Base-by-base conservation (phyloP, 1,284 basidiomycete genomes). In the Exobasidium cylindrosporum region DNA sequence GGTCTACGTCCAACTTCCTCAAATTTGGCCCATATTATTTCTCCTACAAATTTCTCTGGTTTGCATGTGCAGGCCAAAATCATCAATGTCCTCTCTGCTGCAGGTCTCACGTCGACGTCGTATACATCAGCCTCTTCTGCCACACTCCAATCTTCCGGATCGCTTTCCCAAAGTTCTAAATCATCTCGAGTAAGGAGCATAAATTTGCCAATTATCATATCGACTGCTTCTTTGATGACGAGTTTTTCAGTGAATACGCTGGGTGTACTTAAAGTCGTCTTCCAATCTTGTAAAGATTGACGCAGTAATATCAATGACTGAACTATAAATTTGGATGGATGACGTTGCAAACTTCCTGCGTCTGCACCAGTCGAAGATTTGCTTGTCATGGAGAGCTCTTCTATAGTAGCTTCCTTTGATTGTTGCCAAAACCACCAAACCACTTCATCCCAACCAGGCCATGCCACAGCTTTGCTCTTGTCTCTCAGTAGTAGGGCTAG, bases 381-480 rank as follows among this genome's bases (percentile, higher is more conserved):
- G 21, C 40, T 45, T n/a, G 47, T 49, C 46, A 21, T 58, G 5
- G 40, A 21, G 40, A 32, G 31, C 31, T 55, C 58, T 35, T 60
- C 43, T 32, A 31, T 31, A 23, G 53, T 56, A 32, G 40, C 6
- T 30, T 62, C 32, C 10, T 55, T 50, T 31, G 70, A 59, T 23
- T 57, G 47, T 1, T 60, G 49, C 77, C 77, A 79, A 60, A 78
- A 79, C 77, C 77, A 79, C 5, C 61, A 61, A 1, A 70, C 66
- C 4, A 79, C 70, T 5, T 79, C 77, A 6, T 67, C 52, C 77
- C 77, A 79, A 28, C 72, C 76, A 1, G 68, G 47, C 77, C 77
- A 79, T 47, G 61, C 57, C 0, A 74, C 67, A 26, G 74, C 76
- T 30, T 76, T 73, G 57, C 72, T 72, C 57, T 73, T 69, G 56